Percentiles rank a stretch among this genome's conserved stretches.
These are phyloP conservation scores for Panellus pusillus DNA, from an alignment of 768 basidiomycete genomes.

Conservation along the genomic window DNA sequence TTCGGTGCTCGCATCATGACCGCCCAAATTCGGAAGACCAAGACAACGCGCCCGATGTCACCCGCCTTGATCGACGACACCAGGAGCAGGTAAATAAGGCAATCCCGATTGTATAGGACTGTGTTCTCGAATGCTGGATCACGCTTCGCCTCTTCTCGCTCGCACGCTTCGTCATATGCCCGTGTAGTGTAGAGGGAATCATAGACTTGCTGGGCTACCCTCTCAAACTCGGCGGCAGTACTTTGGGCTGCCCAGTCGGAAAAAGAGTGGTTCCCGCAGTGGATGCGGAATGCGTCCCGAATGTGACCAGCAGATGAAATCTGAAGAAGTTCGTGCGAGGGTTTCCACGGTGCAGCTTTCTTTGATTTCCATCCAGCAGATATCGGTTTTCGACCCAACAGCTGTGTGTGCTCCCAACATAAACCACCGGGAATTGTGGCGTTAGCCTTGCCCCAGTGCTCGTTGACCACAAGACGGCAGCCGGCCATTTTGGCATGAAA, in stretches of 20 bases:
- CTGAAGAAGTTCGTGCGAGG: constrained; percentile 7
- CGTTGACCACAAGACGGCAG: too few relatives aligned
- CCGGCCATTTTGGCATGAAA: constrained; percentile 29
- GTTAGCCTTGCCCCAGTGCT: too few relatives aligned
- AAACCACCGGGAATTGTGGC: too few relatives aligned
- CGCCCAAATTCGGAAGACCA: constrained; percentile 15
- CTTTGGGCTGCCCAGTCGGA: constrained; percentile 9
- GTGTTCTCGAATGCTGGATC: constrained; percentile 13
- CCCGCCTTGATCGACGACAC: constrained; percentile 23
- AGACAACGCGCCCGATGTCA: constrained; percentile 24
- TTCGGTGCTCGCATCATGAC: constrained; percentile 18
- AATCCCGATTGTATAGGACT: constrained; percentile 23
- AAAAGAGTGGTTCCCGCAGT: constrained; percentile 5
- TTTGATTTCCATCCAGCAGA: too few relatives aligned
- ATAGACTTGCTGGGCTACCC: constrained; percentile 10
- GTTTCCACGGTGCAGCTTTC: constrained; percentile 9
- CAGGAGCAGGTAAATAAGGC: constrained; percentile 18
- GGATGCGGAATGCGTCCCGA: too few relatives aligned
- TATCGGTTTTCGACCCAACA: too few relatives aligned
- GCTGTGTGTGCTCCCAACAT: too few relatives aligned
- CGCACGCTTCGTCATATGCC: neutral
- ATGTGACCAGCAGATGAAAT: constrained; percentile 2
- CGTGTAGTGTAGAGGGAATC: constrained; percentile 9
- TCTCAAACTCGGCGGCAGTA: constrained; percentile 7
- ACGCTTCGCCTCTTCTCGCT: neutral